A percentile compares a stretch with the other conserved stretches of the same genome.
phyloP scores from a whole-genome alignment of 129 eudicot species.

The Flaveria brownii region DNA sequence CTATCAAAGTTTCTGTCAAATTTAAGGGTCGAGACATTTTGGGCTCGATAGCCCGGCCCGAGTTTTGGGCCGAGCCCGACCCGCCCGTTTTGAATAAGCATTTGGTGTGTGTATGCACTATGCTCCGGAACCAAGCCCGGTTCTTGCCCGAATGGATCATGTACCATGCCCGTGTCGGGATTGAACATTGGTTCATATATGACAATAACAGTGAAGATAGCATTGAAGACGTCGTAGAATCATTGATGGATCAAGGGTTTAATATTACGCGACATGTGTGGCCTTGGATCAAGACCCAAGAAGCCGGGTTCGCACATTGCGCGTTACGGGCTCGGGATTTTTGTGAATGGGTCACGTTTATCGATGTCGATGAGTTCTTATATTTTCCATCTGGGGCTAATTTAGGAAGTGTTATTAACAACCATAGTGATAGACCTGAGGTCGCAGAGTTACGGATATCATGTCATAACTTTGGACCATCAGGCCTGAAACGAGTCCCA shows the following conservation, averaged over 20 bases:
- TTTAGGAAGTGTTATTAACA: conserved; percentile 37
- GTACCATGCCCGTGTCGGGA: conserved; percentile 69
- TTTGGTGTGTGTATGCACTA: conserved; percentile 68
- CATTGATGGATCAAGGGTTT: conserved; percentile 30
- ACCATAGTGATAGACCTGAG: conserved; percentile 17
- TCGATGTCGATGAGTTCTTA: conserved; percentile 82
- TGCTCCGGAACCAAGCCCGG: conserved; percentile 74
- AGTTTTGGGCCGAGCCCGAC: neutral
- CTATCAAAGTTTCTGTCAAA: conserved; percentile 64
- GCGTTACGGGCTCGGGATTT: conserved; percentile 56
- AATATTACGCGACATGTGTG: conserved; percentile 56
- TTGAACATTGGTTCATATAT: conserved; percentile 63
- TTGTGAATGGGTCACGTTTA: conserved; percentile 80
- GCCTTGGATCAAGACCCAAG: conserved; percentile 95
- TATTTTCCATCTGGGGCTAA: conserved; percentile 40
- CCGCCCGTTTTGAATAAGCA: conserved; percentile 26
- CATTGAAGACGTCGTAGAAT: conserved; percentile 41
- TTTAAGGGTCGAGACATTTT: conserved; percentile 41
- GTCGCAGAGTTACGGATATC: conserved; percentile 57
- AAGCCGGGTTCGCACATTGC: conserved; percentile 88
- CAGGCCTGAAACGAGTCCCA: conserved; percentile 52
- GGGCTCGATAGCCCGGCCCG: conserved; percentile 56
- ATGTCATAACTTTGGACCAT: conserved; percentile 81
- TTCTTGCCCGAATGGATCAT: conserved; percentile 70
- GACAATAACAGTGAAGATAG: conserved; percentile 76